phyloP scores from a whole-genome alignment of 306 rosid genomes.

The Rosa rugosa region DNA sequence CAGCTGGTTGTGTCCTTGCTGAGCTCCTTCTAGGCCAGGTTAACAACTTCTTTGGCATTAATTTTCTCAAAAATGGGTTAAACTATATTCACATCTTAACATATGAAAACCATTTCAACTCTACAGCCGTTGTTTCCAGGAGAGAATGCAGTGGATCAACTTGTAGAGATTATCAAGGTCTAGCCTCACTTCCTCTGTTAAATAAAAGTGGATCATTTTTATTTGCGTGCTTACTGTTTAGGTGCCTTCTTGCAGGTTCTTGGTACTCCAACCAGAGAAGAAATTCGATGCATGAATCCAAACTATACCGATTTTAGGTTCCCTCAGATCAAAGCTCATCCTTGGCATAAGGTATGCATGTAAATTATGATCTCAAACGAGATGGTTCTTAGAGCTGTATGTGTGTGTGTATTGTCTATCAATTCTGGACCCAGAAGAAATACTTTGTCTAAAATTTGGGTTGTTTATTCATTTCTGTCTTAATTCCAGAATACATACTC shows the following conservation, averaged over 20 bases:
- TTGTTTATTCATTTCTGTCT: not conserved
- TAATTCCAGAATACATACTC: not conserved
- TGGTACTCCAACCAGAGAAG: conserved; percentile 98
- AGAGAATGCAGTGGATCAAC: conserved; percentile 93
- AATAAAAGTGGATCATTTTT: conserved; percentile 20
- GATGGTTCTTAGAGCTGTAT: not conserved
- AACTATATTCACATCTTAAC: conserved; percentile 13
- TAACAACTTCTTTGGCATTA: conserved; percentile 22
- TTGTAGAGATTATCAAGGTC: conserved; percentile 96
- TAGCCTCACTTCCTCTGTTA: conserved; percentile 28
- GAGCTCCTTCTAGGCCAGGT: conserved; percentile 98
- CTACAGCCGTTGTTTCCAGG: conserved; percentile 92
- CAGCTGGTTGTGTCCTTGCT: conserved; percentile 99
- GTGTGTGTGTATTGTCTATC: not conserved
- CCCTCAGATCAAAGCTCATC: conserved; percentile 96
- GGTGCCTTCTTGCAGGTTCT: conserved; percentile 64
- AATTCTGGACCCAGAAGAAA: not conserved
- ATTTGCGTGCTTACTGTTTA: conserved; percentile 18
- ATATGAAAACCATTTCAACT: conserved; percentile 33
- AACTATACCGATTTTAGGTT: conserved; percentile 88
- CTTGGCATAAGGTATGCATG: conserved; percentile 90
- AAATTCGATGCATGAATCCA: conserved; percentile 97
- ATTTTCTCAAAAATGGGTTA: conserved; percentile 11
- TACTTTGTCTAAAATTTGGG: not conserved
- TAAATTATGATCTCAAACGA: not conserved